Conservation (phyloP, 1,284 basidiomycete species). For the Porodaedalea pini region DNA sequence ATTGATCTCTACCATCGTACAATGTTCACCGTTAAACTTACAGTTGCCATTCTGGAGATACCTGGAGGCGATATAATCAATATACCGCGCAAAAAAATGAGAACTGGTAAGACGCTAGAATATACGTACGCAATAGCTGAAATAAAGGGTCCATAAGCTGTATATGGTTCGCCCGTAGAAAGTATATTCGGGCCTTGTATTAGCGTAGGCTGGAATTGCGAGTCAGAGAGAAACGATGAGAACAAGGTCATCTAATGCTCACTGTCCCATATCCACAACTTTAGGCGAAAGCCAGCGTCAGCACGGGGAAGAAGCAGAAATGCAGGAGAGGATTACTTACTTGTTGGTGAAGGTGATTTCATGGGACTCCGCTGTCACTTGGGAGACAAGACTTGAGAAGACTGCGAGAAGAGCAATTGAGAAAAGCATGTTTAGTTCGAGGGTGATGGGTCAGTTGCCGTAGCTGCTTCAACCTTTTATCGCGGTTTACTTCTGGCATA, state of each 20-base stretch:
- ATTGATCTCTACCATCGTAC: conserved; percentile 41
- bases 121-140: conserved; percentile 38
- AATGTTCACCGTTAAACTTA: conserved; percentile 40
- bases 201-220: conserved; percentile 25
- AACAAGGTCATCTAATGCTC: neutral
- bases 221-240: neutral
- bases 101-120: conserved; percentile 20
- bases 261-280: conserved; percentile 30
- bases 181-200: conserved; percentile 27
- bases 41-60: conserved; percentile 37
- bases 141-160: conserved; percentile 33
- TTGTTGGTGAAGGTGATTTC: conserved; percentile 30
- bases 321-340: conserved; percentile 12
- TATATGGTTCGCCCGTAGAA: conserved; percentile 30
- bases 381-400: neutral
- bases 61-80: conserved; percentile 21
- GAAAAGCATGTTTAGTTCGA: neutral
- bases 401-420: neutral
- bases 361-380: conserved; percentile 26
- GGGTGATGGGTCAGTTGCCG: neutral
- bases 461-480: neutral
- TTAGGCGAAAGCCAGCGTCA: neutral
- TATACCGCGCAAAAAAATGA: neutral
- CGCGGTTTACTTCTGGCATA: neutral
- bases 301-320: neutral